phyloP scores from a whole-genome alignment of 176 grass and related monocot species.

The Hyparrhenia diplandra region DNA sequence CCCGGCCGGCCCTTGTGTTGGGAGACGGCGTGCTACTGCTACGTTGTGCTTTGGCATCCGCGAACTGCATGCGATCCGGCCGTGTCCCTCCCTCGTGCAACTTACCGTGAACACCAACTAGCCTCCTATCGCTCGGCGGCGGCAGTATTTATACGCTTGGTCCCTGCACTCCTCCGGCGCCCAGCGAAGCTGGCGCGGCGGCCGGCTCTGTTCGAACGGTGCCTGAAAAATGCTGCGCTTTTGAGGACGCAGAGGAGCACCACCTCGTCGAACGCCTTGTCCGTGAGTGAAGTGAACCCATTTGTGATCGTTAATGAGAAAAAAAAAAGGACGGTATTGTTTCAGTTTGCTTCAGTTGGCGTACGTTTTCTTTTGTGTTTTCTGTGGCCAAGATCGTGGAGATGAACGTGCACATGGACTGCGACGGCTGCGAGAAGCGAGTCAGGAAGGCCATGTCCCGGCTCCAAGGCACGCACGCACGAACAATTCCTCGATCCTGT shows the following conservation, averaged over 20 bases:
- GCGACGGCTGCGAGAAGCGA: slow-evolving; percentile 73
- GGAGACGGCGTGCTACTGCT: too few species aligned
- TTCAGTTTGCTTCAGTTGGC: not conserved
- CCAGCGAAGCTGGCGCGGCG: too few species aligned
- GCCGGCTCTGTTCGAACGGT: not conserved
- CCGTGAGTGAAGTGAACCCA: slow-evolving; percentile 59
- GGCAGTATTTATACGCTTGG: slow-evolving; percentile 26
- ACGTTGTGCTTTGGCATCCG: not conserved
- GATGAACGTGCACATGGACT: slow-evolving; percentile 92
- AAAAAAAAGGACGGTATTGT: not conserved
- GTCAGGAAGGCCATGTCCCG: slow-evolving; percentile 62
- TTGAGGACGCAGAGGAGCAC: slow-evolving; percentile 34
- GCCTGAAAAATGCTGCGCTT: slow-evolving; percentile 44
- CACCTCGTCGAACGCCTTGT: slow-evolving; percentile 44
- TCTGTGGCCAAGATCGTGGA: slow-evolving; percentile 45
- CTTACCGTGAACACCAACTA: not conserved
- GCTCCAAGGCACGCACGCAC: slow-evolving; percentile 38
- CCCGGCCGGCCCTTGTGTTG: too few species aligned
- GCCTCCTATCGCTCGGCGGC: not conserved
- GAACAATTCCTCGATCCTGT: too few species aligned
- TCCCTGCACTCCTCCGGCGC: not conserved
- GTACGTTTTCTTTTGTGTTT: not conserved
- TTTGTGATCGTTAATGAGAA: not conserved
- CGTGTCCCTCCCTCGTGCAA: not conserved
- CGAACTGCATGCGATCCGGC: not conserved